Percentiles rank a stretch among this genome's conserved stretches.
Conservation (phyloP, 805 yeast genomes). For the Peterozyma toletana region DNA sequence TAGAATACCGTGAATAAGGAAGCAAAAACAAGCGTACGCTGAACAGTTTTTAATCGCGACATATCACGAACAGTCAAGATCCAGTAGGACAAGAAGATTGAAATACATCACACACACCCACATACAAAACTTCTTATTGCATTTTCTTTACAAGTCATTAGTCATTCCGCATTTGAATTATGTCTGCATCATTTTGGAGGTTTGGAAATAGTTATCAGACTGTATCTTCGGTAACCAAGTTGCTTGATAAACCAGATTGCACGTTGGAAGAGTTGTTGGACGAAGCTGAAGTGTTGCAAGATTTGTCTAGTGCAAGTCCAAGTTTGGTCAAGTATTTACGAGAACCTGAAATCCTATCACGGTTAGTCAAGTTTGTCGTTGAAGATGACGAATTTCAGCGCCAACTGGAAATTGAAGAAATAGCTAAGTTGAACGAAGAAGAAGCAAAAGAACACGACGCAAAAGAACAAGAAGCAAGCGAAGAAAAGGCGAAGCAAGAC, state of each 20-base stretch:
- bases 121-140: too few relatives aligned
- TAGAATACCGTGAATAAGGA: too few relatives aligned
- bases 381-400: constrained; percentile 36
- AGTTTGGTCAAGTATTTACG: constrained; percentile 74
- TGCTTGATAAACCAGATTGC: constrained; percentile 40
- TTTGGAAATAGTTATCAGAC: constrained; percentile 50
- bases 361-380: constrained; percentile 62
- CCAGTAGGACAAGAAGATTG: too few relatives aligned
- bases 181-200: constrained; percentile 43
- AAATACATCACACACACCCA: too few relatives aligned
- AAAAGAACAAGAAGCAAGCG: constrained; percentile 1
- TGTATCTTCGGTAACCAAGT: constrained; percentile 47
- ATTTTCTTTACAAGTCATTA: too few relatives aligned
- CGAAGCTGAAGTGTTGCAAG: constrained; percentile 69
- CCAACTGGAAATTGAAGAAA: constrained; percentile 5
- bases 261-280: constrained; percentile 56
- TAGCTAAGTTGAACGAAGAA: not conserved
- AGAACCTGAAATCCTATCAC: constrained; percentile 66
- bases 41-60: too few relatives aligned
- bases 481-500: constrained; percentile 1
- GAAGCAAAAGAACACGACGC: constrained; percentile 14
- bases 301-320: constrained; percentile 62
- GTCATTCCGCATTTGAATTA: not conserved
- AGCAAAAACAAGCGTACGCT: too few relatives aligned
- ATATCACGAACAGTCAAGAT: too few relatives aligned